These are phyloP conservation scores for Chamaenerion angustifolium DNA, from an alignment of 345 rosid genomes.

Conservation along the genomic window DNA sequence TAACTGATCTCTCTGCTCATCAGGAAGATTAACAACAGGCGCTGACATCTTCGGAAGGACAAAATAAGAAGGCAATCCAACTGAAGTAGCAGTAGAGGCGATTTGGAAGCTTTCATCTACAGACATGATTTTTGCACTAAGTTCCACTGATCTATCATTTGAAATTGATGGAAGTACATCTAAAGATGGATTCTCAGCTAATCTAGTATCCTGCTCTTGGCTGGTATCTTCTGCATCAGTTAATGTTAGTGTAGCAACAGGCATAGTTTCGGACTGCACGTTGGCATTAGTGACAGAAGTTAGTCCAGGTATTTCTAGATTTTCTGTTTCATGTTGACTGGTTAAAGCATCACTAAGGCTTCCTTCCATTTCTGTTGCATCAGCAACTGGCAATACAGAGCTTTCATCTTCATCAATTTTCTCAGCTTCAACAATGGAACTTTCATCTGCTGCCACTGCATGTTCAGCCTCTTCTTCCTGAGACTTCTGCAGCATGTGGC, in stretches of 20 bases:
- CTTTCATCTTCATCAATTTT: conserved; percentile 31
- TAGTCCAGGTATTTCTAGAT: conserved; percentile 71
- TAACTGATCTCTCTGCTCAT: conserved; percentile 66
- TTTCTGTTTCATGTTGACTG: conserved; percentile 26
- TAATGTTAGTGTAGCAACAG: conserved; percentile 41
- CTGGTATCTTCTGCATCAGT: conserved; percentile 44
- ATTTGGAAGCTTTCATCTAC: conserved; percentile 33
- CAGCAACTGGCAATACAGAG: conserved; percentile 27
- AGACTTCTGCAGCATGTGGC: conserved; percentile 17
- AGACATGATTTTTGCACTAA: conserved; percentile 51
- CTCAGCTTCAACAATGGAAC: conserved; percentile 13
- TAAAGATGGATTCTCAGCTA: conserved; percentile 28
- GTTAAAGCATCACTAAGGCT: conserved; percentile 19
- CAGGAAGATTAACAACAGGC: conserved; percentile 66
- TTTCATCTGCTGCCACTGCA: conserved; percentile 13
- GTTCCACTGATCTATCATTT: conserved; percentile 71
- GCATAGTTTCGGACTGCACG: conserved; percentile 38
- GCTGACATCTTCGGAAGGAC: conserved; percentile 81
- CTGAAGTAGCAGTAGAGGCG: conserved; percentile 49
- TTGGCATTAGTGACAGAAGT: conserved; percentile 46
- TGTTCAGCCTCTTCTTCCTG: conserved; percentile 36
- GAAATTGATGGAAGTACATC: conserved; percentile 52
- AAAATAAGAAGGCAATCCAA: conserved; percentile 30
- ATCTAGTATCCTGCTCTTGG: conserved; percentile 46
- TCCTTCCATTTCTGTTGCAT: conserved; percentile 26